These are phyloP conservation scores for Cryptomeria japonica DNA, from an alignment of 75 land plant species.

Conservation along the genomic window DNA sequence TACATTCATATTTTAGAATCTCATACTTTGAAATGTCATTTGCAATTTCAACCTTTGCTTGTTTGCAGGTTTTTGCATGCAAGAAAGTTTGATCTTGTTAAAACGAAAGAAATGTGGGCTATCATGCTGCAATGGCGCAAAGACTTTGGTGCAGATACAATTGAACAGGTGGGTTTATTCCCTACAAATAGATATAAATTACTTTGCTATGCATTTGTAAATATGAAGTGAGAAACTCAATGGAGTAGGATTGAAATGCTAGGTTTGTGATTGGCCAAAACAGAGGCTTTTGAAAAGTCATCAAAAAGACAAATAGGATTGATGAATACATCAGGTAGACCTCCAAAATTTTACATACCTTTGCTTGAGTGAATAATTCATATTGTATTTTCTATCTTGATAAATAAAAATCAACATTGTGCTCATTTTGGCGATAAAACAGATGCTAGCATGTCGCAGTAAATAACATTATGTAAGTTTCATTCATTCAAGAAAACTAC, in stretches of 20 bases:
- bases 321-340: background rate
- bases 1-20: background rate
- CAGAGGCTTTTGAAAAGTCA: background rate
- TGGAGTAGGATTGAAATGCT: background rate
- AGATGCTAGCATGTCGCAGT: background rate
- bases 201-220: background rate
- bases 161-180: constrained; percentile 29
- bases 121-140: constrained; percentile 50
- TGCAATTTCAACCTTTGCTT: background rate
- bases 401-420: background rate
- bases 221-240: background rate
- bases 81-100: constrained; percentile 38
- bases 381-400: background rate
- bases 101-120: constrained; percentile 43
- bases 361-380: background rate
- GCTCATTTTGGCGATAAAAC: background rate
- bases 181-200: background rate
- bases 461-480: background rate
- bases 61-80: constrained; percentile 37
- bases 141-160: constrained; percentile 43
- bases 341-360: background rate
- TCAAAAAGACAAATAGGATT: background rate
- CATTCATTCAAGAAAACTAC: background rate
- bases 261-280: background rate
- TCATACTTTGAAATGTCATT: background rate